A percentile compares a stretch with the other conserved stretches of the same genome.
These are phyloP conservation scores for Geotrichum candidum DNA, from an alignment of 1,139 yeast genomes.

Conservation along the genomic window DNA sequence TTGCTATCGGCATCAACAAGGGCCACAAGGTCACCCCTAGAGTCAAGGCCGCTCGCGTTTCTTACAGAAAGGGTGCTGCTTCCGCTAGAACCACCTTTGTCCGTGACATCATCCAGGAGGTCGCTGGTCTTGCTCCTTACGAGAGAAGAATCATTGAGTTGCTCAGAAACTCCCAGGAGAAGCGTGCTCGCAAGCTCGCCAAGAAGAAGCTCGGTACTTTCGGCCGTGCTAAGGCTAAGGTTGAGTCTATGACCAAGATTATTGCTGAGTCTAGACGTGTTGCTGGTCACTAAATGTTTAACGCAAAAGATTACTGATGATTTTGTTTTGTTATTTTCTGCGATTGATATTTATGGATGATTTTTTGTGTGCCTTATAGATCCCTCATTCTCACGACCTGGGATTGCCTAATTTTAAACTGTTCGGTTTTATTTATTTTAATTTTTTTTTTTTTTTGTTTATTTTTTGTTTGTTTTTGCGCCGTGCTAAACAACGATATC, in stretches of 20 bases:
- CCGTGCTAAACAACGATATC: too few relatives aligned
- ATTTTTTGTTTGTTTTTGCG: too few relatives aligned
- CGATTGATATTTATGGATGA: too few relatives aligned
- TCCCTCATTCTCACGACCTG: too few relatives aligned
- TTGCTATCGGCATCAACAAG: conserved; percentile 98
- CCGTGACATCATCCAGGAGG: conserved; percentile 93
- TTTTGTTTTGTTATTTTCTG: too few relatives aligned
- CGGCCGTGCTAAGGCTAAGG: conserved; percentile 99
- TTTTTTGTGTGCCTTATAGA: too few relatives aligned
- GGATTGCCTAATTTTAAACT: too few relatives aligned
- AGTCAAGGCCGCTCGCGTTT: conserved; percentile 89
- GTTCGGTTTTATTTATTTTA: too few relatives aligned
- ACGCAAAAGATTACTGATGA: too few relatives aligned
- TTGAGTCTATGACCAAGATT: conserved; percentile 95
- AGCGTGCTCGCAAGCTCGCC: conserved; percentile 99
- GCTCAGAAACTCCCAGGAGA: conserved; percentile 99
- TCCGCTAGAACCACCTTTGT: conserved; percentile 96
- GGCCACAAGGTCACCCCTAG: conserved; percentile 96
- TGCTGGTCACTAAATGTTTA: conserved; percentile 20
- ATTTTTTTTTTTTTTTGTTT: too few relatives aligned
- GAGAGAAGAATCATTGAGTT: conserved; percentile 99
- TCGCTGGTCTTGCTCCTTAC: conserved; percentile 98
- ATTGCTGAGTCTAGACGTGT: conserved; percentile 95
- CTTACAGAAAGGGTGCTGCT: conserved; percentile 95
- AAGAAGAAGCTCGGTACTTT: conserved; percentile 99